phyloP scores from a whole-genome alignment of 148 eudicot genomes.

The Dysphania ambrosioides region DNA sequence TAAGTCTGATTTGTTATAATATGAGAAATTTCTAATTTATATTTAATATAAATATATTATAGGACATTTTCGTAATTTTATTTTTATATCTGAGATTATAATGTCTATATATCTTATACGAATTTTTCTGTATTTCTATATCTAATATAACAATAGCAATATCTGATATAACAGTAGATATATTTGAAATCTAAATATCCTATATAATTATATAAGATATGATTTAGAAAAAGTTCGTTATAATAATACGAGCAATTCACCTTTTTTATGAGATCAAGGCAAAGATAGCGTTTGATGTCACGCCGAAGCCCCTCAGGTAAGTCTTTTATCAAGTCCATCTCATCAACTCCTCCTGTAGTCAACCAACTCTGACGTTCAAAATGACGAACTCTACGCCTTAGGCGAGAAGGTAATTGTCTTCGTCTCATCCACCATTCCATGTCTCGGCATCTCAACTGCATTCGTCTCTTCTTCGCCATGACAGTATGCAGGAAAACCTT shows the following conservation, averaged over 20 bases:
- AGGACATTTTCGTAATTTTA: too few relatives aligned
- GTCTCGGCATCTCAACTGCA: slow-evolving; percentile 75
- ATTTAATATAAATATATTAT: too few relatives aligned
- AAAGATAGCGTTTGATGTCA: slow-evolving; percentile 85
- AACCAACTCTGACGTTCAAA: slow-evolving; percentile 76
- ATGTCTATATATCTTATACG: too few relatives aligned
- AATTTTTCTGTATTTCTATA: too few relatives aligned
- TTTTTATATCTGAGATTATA: too few relatives aligned
- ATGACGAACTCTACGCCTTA: slow-evolving; percentile 71
- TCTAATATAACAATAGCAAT: too few relatives aligned
- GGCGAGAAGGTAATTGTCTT: slow-evolving; percentile 65
- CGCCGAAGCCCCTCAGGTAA: slow-evolving; percentile 92
- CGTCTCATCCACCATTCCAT: slow-evolving; percentile 98
- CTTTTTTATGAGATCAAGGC: slow-evolving; percentile 77
- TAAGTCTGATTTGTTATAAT: too few relatives aligned
- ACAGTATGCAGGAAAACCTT: slow-evolving; percentile 78
- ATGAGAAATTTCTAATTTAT: too few relatives aligned
- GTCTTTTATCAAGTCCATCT: slow-evolving; percentile 79
- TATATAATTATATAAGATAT: too few relatives aligned
- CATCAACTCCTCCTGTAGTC: slow-evolving; percentile 73
- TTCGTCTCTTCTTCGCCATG: slow-evolving; percentile 65
- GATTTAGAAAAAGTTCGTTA: too few relatives aligned
- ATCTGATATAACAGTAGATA: too few relatives aligned
- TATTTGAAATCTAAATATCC: too few relatives aligned
- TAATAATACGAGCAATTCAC: slow-evolving; percentile 22